These are phyloP conservation scores for Fragosphaeria purpurea DNA, from an alignment of 2,329 filamentous ascomycete genomes.

Conservation along the genomic window DNA sequence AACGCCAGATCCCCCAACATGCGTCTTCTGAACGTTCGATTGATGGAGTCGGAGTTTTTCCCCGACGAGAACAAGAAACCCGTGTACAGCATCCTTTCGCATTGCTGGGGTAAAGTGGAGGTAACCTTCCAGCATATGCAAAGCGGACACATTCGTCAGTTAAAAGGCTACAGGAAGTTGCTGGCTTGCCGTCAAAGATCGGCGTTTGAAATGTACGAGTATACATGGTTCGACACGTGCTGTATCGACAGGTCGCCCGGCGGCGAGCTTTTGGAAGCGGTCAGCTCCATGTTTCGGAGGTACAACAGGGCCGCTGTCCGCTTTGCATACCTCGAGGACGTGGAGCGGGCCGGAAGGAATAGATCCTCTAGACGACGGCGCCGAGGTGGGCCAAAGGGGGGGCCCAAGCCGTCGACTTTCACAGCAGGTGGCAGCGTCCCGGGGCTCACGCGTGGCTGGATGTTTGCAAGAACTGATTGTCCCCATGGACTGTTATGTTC, in stretches of 20 bases:
- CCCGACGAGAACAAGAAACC: not conserved
- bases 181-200: not conserved
- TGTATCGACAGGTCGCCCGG: constrained; percentile 12
- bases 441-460: constrained; percentile 38
- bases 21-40: not conserved
- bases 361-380: too few species aligned
- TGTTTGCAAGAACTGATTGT: constrained; percentile 57
- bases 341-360: not conserved
- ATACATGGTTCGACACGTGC: constrained; percentile 12
- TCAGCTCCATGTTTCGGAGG: constrained; percentile 12
- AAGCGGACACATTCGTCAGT: not conserved
- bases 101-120: constrained; percentile 9
- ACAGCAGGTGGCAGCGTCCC: not conserved
- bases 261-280: constrained; percentile 10
- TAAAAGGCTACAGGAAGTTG: constrained; percentile 5
- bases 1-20: not conserved
- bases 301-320: constrained; percentile 5
- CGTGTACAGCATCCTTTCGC: constrained; percentile 13
- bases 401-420: too few species aligned
- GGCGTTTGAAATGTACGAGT: not conserved
- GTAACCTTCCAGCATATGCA: constrained; percentile 2
- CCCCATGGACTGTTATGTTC: constrained; percentile 18
- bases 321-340: constrained; percentile 6
- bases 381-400: not conserved
- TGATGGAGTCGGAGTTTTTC: not conserved